Base-by-base conservation (phyloP, 2,329 filamentous ascomycete species). In the Cyclaneusma minus region DNA sequence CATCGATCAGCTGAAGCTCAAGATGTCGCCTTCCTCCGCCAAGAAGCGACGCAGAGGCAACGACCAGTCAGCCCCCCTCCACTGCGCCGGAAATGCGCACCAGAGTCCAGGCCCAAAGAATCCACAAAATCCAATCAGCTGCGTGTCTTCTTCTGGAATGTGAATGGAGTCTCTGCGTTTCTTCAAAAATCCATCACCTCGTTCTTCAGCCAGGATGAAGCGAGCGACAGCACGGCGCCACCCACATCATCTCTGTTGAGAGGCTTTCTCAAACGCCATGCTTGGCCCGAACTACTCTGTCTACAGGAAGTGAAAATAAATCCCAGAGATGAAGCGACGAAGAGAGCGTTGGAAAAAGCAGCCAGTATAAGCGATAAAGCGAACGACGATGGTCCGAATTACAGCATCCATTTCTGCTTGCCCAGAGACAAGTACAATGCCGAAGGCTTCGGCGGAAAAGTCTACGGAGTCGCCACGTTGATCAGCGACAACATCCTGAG, bases 391-490 rank as follows among this genome's bases (percentile, higher is more conserved):
- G 43, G 42, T 3, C 57, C 56, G 4, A 39, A 36, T 4, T 64
- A 64, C 34, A 40, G 44, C 13, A 44, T 55, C 0, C 44, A 57
- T 30, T 58, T 61, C 37, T 57, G 50, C 23, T 47, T 68, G 0
- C 61, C 63, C 0, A 46, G 43, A 3, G 61, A 68, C 39, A 51
- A 42, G 16, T 42, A 54, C 40, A 68, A 68, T 34, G 62, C 58
- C 3, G 49, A 48, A 2, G 62, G 58, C 1, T 60, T 60, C 23
- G 56, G 51, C 2, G 54, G 62, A 2, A 63, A 55, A 32, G 44
- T 66, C 1, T 63, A 68, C 34, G 62, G 64, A 8, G 59, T 68
- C 2, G 60, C 54, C 15, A 57, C 54, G 13, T 51, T 68, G 22
- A 36, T 66, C 9, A 50, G 61, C 3, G 40, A 48, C 7, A 59